Base-by-base conservation (phyloP, 2,329 filamentous ascomycete species). In the Claviceps sp. region DNA sequence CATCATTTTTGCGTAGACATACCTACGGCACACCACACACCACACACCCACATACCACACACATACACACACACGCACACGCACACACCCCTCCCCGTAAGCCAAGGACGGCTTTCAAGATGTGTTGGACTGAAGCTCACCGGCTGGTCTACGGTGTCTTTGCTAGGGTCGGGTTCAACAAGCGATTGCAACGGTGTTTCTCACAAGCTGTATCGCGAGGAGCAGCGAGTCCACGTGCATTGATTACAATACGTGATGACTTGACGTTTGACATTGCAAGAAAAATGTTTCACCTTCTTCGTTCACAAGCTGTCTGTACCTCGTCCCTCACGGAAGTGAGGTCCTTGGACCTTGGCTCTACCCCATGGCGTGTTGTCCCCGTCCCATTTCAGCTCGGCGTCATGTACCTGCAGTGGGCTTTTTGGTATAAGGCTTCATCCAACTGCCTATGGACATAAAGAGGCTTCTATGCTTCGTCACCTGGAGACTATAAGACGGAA, bases 211-310 rank as follows among this genome's bases (percentile, higher is more conserved):
- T 44, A 24, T 50, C 48, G 48, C 30, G 41, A 50, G 13, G 20
- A 44, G 41, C 41, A 38, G 48, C 44, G 41, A 36, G 41, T 38
- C 48, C 48, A 50, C 48, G 48, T 50, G 48, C 41, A 37, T 16
- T 36, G 30, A 42, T 36, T 38, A 45, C 48, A 36, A n/a, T 45
- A 50, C 48, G 26, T 50, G 30, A 41, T 50, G 41, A 36, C 30
- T 45, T 9, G 24, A 37, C 36, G 48, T 45, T 30, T 49, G 48
- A 34, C 41, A 18, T 44, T 37, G 37, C 24, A 24, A 34, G 30
- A 44, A 26, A 49, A 26, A 14, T 44, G 48, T 50, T 50, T 50
- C 48, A 50, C 48, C n/a, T 48, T 38, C n/a, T 44, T 24, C 30
- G 41, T 30, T 38, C 30, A 45, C 48, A 45, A 37, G 41, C 24